These are phyloP conservation scores for Candida saitoana DNA, from an alignment of 805 yeast species.

Conservation along the genomic window DNA sequence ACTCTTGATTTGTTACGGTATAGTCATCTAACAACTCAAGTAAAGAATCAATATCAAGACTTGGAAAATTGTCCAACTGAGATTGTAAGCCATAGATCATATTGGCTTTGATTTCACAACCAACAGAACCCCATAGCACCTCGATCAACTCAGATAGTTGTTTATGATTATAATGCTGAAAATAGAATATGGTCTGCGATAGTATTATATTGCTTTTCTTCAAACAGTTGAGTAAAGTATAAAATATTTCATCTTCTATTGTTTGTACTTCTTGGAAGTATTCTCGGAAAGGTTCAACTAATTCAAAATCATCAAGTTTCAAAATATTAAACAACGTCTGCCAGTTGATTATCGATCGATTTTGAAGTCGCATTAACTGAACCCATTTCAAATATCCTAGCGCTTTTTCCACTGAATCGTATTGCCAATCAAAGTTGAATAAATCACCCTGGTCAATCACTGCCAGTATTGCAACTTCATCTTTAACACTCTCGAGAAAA, in stretches of 20 bases:
- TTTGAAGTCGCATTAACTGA: constrained; percentile 7
- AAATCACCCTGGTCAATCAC: background rate
- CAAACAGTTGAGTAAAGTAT: constrained; percentile 35
- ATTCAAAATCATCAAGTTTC: constrained; percentile 6
- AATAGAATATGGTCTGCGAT: constrained; percentile 22
- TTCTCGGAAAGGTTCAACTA: constrained; percentile 9
- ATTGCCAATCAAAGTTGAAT: constrained; percentile 27
- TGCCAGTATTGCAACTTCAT: background rate
- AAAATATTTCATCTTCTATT: constrained; percentile 11
- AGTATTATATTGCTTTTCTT: constrained; percentile 19
- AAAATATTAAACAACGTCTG: constrained; percentile 14
- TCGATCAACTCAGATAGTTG: constrained; percentile 19
- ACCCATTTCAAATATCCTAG: constrained; percentile 30
- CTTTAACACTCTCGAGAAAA: background rate
- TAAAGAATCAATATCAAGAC: constrained; percentile 7
- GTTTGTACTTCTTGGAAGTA: constrained; percentile 13
- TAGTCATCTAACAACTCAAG: constrained; percentile 63
- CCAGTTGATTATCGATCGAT: constrained; percentile 12
- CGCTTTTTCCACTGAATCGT: constrained; percentile 29
- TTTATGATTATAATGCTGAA: constrained; percentile 8
- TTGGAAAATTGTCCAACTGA: constrained; percentile 5
- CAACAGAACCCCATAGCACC: constrained; percentile 21
- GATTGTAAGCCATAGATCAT: constrained; percentile 21
- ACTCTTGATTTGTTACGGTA: constrained; percentile 71
- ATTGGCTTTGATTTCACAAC: constrained; percentile 26